These are phyloP conservation scores for Colletotrichum sp. DNA, from an alignment of 2,329 filamentous ascomycete species.

Conservation along the genomic window DNA sequence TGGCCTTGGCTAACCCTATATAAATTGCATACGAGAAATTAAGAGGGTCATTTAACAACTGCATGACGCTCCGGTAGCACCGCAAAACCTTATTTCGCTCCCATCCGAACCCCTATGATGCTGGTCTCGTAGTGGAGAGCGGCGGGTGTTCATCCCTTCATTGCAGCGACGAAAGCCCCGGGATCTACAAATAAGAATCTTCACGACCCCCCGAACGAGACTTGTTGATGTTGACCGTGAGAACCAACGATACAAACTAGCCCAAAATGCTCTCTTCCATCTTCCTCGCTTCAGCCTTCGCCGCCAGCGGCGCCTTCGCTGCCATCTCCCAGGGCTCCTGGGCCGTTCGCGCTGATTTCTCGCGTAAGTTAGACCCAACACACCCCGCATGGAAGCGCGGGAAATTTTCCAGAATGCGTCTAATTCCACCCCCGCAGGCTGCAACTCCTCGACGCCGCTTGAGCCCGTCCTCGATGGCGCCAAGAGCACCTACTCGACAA, in stretches of 20 bases:
- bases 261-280: neutral
- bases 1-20: neutral
- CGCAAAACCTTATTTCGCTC: neutral
- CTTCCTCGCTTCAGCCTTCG: neutral
- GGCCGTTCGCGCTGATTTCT: neutral
- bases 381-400: neutral
- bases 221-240: accelerated
- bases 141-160: neutral
- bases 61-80: neutral
- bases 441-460: neutral
- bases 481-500: neutral
- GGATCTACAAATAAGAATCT: neutral
- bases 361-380: neutral
- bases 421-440: neutral
- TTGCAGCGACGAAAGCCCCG: neutral
- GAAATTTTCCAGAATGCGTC: neutral
- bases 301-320: neutral
- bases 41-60: neutral
- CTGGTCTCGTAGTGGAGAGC: neutral
- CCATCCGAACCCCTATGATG: neutral
- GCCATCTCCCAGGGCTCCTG: neutral
- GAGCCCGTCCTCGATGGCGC: neutral
- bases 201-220: neutral
- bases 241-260: neutral
- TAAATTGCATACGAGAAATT: neutral